Evolutionary conservation across 495 filamentous ascomycete species (phyloP).

Genomic region (Trichoderma asperelloides): DNA sequence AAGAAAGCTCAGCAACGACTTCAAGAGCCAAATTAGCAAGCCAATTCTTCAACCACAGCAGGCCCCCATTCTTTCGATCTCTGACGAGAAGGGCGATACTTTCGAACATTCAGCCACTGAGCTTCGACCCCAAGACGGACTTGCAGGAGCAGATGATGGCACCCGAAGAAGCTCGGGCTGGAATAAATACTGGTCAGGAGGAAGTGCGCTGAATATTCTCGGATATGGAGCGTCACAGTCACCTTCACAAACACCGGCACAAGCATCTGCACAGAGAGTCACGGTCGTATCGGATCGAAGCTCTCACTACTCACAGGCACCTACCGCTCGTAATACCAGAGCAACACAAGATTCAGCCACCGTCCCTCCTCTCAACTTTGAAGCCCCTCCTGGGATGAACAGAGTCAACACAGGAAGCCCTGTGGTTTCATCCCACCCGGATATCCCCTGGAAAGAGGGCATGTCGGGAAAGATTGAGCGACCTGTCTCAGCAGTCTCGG

Average conservation of each 20-base stretch:
- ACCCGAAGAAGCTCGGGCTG: conserved; percentile 49
- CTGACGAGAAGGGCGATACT: conserved; percentile 33
- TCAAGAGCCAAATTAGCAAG: conserved; percentile 46
- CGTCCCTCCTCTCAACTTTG: conserved; percentile 39
- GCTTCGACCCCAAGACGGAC: conserved; percentile 27
- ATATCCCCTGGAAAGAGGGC: conserved; percentile 42
- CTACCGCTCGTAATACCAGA: conserved; percentile 27
- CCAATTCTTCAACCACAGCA: conserved; percentile 35
- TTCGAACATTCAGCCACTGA: conserved; percentile 29
- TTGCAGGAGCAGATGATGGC: conserved; percentile 13
- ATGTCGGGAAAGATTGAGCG: conserved; percentile 57
- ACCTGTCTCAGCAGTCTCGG: conserved; percentile 42
- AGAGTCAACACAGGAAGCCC: conserved; percentile 58
- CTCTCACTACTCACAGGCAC: conserved; percentile 40
- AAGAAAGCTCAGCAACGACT: conserved; percentile 44
- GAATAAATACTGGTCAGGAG: conserved; percentile 53
- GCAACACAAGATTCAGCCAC: conserved; percentile 46
- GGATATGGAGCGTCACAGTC: conserved; percentile 35
- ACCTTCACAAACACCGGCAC: neutral
- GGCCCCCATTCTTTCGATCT: conserved; percentile 14
- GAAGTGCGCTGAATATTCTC: conserved; percentile 42
- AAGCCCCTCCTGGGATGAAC: conserved; percentile 44
- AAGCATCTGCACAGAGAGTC: conserved; percentile 20
- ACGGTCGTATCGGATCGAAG: conserved; percentile 37
- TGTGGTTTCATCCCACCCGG: conserved; percentile 45